Base-by-base conservation (phyloP, 352 stramenopile genomes). In the Globisporangium okanoganense region DNA sequence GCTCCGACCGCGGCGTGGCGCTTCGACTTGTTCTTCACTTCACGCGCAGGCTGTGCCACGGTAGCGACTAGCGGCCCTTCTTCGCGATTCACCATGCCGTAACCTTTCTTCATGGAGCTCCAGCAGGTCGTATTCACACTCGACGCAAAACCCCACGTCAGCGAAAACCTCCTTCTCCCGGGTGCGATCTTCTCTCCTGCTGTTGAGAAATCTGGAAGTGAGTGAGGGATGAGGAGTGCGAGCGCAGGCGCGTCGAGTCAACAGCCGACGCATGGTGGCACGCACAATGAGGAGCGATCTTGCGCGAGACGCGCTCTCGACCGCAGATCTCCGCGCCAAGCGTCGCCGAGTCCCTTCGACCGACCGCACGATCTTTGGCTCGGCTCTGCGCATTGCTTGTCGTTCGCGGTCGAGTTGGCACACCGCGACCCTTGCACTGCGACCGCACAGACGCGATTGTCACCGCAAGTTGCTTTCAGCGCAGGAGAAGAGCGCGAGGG, bases 181-280 rank as follows among this genome's bases (percentile, higher is more conserved):
- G 48, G 13, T 14, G 9, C 48, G 27, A 54, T 44, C 20, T 52
- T 31, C 54, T 52, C 41, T 47, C 12, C 44, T 45, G 25, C 5
- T 22, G 16, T 54, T n/a, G 25, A 49, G 29, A 53, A 61, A 54
- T 61, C 56, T 33, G 41, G 49, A 61, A 61, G 56, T 61, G 56
- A 54, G 43, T 16, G 2, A 33, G 22, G 13, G 25, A 25, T 18
- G 24, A 38, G n/a, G 20, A 12, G 2, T 8, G 6, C 16, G 48
- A 24, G 27, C 25, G 25, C 16, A 51, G 44, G 1, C 45, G 25
- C 38, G 1, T 24, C 16, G 8, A 40, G 16, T n/a, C 7, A 22
- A 13, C 24, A 52, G 45, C 45, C 2, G 5, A 24, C 24, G 14
- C 18, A 13, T 27, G 48, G 48, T 27, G 48, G 5, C 48, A 25